Percentiles rank a stretch among this genome's conserved stretches.
phyloP scores from a whole-genome alignment of 108 stramenopile genomes.

The Nitzschia sp. region DNA sequence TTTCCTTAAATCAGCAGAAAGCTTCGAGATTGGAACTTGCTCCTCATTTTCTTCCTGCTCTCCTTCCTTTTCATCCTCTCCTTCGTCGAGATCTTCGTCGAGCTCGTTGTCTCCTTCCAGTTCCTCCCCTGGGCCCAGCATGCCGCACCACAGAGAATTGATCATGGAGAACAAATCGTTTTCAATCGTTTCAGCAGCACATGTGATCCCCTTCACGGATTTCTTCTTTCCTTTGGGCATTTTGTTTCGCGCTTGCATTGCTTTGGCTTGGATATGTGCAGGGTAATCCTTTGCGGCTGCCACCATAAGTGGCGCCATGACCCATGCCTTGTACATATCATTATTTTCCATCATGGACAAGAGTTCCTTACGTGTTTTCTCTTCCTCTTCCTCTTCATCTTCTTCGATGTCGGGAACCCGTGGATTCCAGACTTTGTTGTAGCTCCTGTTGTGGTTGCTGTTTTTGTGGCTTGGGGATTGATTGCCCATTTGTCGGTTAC shows the following conservation, averaged over 20 bases:
- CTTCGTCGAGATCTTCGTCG: background rate
- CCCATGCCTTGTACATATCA: slow-evolving; percentile 5
- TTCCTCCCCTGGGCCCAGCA: background rate
- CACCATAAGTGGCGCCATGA: slow-evolving; percentile 2
- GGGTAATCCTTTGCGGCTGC: background rate
- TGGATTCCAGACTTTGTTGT: background rate
- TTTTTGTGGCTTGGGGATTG: background rate
- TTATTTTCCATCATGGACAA: slow-evolving; percentile 12
- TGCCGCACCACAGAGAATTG: background rate
- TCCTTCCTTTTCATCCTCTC: background rate
- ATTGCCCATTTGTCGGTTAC: slow-evolving; percentile 4
- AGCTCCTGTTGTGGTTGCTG: too few species aligned
- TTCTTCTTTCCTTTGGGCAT: background rate
- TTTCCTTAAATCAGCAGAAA: slow-evolving; percentile 5
- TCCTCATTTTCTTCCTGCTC: background rate
- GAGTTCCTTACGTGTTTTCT: background rate
- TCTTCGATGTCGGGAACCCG: background rate
- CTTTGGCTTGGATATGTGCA: too few species aligned
- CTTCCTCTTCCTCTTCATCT: slow-evolving; percentile 11
- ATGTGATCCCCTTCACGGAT: background rate
- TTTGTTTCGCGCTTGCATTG: background rate
- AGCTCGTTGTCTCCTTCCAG: background rate
- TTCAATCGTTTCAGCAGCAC: background rate
- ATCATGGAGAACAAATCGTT: slow-evolving; percentile 1
- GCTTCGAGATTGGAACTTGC: background rate